phyloP scores from a whole-genome alignment of 345 rosid species.

The Citrus medica region DNA sequence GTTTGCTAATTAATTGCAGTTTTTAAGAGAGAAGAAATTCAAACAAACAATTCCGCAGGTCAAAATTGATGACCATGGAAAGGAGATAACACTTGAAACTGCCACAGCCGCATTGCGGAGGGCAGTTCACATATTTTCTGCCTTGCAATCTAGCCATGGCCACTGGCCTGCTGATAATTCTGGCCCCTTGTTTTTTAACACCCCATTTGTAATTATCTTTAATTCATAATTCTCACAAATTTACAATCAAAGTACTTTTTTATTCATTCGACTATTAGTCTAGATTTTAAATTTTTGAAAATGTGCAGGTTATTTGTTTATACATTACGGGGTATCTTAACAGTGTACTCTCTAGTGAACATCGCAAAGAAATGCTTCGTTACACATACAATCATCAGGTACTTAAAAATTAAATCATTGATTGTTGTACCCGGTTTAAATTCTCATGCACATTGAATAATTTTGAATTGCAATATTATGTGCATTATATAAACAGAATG shows the following conservation, averaged over 20 bases:
- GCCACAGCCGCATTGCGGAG: conserved; percentile 21
- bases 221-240: neutral
- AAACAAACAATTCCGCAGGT: conserved; percentile 17
- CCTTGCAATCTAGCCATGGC: conserved; percentile 29
- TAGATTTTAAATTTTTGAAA: no score
- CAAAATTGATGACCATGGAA: conserved; percentile 18
- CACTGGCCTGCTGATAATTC: conserved; percentile 39
- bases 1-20: neutral
- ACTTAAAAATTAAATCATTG: neutral
- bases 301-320: conserved; percentile 30
- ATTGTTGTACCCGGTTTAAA: neutral
- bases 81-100: conserved; percentile 21
- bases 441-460: neutral
- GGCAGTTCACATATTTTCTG: conserved; percentile 25
- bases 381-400: conserved; percentile 48
- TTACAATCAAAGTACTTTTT: neutral
- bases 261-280: neutral
- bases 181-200: conserved; percentile 26
- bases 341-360: conserved; percentile 32
- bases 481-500: neutral
- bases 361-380: conserved; percentile 42
- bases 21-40: conserved; percentile 26
- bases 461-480: neutral
- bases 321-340: conserved; percentile 40
- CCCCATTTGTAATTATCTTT: conserved; percentile 15